Evolutionary conservation across 2,329 filamentous ascomycete genomes (phyloP).

Genomic region (Alternaria tenuissima): DNA sequence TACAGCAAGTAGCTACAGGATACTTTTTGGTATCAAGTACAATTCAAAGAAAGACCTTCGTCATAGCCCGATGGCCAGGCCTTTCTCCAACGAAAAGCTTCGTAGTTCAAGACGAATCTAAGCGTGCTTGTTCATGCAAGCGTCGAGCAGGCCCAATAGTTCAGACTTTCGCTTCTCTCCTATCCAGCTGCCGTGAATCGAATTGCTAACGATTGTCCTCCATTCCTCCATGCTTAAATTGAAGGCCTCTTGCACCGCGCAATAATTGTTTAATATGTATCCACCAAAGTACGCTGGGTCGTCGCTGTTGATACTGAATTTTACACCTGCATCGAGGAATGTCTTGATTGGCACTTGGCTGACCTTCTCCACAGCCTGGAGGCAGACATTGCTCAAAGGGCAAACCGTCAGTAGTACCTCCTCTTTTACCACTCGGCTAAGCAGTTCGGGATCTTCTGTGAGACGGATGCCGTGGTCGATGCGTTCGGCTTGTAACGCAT

Average conservation of each 20-base stretch:
- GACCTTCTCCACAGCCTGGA: constrained; percentile 58
- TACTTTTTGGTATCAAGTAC: background rate
- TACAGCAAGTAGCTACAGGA: background rate
- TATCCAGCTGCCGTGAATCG: constrained; percentile 76
- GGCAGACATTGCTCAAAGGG: constrained; percentile 77
- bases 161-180: constrained; percentile 67
- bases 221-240: constrained; percentile 70
- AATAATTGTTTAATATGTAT: constrained; percentile 79
- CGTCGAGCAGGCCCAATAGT: constrained; percentile 53
- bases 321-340: constrained; percentile 70
- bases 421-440: constrained; percentile 65
- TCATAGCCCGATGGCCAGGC: background rate
- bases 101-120: background rate
- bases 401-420: constrained; percentile 74
- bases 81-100: background rate
- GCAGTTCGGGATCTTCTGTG: constrained; percentile 65
- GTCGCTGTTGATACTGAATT: constrained; percentile 73
- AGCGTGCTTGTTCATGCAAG: constrained; percentile 24
- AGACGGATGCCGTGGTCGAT: constrained; percentile 80
- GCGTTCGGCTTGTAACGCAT: constrained; percentile 67
- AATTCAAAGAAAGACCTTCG: background rate
- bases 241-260: constrained; percentile 77
- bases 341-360: constrained; percentile 64
- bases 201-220: constrained; percentile 67
- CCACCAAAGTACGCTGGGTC: constrained; percentile 66